Conservation (phyloP, 768 basidiomycete genomes). For the Paxillus ammoniavirescens region DNA sequence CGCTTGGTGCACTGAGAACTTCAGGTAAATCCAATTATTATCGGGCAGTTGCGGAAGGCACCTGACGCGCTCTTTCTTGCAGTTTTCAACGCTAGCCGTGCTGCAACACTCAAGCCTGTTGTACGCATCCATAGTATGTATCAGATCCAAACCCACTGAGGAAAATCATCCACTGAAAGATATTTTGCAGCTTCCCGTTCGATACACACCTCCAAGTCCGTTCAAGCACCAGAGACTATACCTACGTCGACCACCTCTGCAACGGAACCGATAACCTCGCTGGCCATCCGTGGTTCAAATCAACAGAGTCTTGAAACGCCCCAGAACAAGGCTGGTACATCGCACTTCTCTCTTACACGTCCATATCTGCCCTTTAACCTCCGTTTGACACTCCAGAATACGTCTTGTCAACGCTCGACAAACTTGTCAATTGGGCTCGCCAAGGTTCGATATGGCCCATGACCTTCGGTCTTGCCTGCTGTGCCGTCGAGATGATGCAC, state of each 20-base stretch:
- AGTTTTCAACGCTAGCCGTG: constrained; percentile 42
- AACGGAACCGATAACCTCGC: constrained; percentile 58
- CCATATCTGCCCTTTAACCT: constrained; percentile 1
- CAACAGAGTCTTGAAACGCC: constrained; percentile 87
- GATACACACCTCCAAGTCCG: constrained; percentile 52
- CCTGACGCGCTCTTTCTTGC: neutral
- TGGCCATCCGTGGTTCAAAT: constrained; percentile 79
- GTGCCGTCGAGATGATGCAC: constrained; percentile 99
- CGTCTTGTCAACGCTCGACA: constrained; percentile 94
- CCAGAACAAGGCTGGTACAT: constrained; percentile 82
- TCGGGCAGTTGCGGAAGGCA: neutral
- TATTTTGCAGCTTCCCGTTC: constrained; percentile 45
- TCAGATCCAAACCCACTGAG: neutral
- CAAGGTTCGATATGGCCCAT: constrained; percentile 99
- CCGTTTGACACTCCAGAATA: constrained; percentile 60
- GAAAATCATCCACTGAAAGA: constrained; percentile 10
- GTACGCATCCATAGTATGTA: constrained; percentile 42
- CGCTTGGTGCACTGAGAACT: constrained; percentile 39
- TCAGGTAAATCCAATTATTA: constrained; percentile 26
- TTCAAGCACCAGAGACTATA: constrained; percentile 38
- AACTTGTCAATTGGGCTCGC: constrained; percentile 95
- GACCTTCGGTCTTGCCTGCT: constrained; percentile 98
- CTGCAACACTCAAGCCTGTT: constrained; percentile 45
- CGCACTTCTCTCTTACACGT: neutral
- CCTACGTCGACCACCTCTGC: constrained; percentile 44